phyloP scores from a whole-genome alignment of 176 grass and related monocot species.

The Musa schizocarpa region DNA sequence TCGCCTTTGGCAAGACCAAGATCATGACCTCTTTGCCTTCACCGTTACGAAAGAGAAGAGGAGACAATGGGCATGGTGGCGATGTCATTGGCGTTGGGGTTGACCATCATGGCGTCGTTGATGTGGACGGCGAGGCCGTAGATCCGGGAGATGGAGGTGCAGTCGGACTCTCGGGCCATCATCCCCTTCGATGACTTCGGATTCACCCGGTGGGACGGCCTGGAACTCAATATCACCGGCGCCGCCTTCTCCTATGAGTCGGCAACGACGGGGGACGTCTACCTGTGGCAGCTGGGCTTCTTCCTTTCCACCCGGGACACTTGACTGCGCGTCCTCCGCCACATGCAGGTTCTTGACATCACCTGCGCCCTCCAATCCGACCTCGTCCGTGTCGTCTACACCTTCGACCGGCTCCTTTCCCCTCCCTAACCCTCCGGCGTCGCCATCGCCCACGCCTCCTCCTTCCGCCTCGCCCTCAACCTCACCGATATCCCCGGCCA shows the following conservation, averaged over 20 bases:
- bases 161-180: background rate
- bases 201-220: background rate
- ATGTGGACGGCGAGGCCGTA: background rate
- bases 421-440: constrained; percentile 1
- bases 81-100: background rate
- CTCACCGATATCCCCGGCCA: constrained; percentile 2
- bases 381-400: constrained; percentile 7
- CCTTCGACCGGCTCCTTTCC: constrained; percentile 3
- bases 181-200: constrained; percentile 15
- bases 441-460: background rate
- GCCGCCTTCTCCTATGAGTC: background rate
- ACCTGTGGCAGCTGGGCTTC: constrained; percentile 8
- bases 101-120: background rate
- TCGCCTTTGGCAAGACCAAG: no score
- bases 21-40: no score
- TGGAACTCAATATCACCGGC: constrained; percentile 8
- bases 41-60: no score
- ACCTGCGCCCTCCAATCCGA: constrained; percentile 12
- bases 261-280: background rate
- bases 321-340: background rate
- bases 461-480: background rate
- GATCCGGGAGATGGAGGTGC: constrained; percentile 15
- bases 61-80: background rate
- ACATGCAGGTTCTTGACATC: constrained; percentile 7
- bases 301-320: constrained; percentile 2